A percentile compares a stretch with the other conserved stretches of the same genome.
Evolutionary conservation across 257 asterid genomes (phyloP).

Genomic region (Solanum paucissectum): DNA sequence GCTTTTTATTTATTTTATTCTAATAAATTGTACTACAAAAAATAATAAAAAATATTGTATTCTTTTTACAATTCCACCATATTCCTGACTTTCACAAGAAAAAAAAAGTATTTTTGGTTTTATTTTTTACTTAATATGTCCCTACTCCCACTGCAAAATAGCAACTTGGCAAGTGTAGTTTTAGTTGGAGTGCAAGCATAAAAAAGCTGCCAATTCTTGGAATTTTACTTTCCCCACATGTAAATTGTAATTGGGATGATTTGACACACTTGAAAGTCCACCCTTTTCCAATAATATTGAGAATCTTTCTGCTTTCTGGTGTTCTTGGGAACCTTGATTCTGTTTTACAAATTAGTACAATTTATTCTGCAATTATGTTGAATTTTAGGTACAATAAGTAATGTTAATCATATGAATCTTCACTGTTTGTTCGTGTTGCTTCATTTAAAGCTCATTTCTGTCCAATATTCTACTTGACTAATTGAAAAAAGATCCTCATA

Average conservation of each 20-base stretch:
- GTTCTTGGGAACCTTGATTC: neutral
- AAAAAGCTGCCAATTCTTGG: constrained; percentile 8
- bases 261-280: constrained; percentile 6
- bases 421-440: neutral
- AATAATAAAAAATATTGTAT: neutral
- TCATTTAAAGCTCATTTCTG: neutral
- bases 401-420: neutral
- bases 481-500: neutral
- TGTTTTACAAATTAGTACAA: neutral
- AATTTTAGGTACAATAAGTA: neutral
- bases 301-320: neutral
- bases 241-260: neutral
- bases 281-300: neutral
- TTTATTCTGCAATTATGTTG: neutral
- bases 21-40: neutral
- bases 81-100: neutral
- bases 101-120: neutral
- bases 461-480: neutral
- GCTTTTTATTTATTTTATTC: neutral
- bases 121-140: neutral
- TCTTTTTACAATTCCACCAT: neutral
- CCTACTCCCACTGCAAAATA: neutral
- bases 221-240: constrained; percentile 1
- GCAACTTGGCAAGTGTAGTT: neutral
- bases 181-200: constrained; percentile 11